Evolutionary conservation across 441 rosid species (phyloP).

Genomic region (Populus hybrid): DNA sequence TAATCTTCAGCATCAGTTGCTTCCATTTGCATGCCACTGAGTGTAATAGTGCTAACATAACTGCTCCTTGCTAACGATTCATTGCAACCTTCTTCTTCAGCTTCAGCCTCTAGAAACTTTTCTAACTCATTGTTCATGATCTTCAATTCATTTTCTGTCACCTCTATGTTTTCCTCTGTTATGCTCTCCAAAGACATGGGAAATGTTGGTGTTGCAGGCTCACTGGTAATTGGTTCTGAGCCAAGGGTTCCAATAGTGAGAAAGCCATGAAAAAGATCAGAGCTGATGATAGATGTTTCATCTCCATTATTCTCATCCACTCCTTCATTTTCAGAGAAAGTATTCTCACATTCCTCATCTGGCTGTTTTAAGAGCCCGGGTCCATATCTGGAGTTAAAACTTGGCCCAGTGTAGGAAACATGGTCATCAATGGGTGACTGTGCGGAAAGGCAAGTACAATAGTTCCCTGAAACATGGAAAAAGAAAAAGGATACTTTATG

Average conservation of each 20-base stretch:
- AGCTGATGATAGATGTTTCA: conserved; percentile 29
- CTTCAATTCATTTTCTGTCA: conserved; percentile 61
- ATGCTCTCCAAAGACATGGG: conserved; percentile 45
- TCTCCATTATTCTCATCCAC: conserved; percentile 31
- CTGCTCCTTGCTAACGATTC: conserved; percentile 69
- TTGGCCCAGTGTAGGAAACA: conserved; percentile 35
- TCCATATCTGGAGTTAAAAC: conserved; percentile 39
- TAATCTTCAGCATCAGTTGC: conserved; percentile 39
- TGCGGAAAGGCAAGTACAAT: conserved; percentile 50
- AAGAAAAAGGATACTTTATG: conserved; percentile 12
- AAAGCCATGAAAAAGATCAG: conserved; percentile 75
- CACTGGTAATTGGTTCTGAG: conserved; percentile 44
- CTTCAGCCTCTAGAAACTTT: conserved; percentile 77
- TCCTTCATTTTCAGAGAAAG: conserved; percentile 33
- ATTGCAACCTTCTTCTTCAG: conserved; percentile 53
- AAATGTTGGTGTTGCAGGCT: conserved; percentile 70
- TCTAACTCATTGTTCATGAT: conserved; percentile 57
- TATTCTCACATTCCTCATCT: conserved; percentile 40
- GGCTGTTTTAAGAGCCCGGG: conserved; percentile 31
- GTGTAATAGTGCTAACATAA: conserved; percentile 55
- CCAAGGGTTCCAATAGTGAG: conserved; percentile 92
- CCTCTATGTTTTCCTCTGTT: conserved; percentile 38
- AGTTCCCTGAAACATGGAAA: conserved; percentile 50
- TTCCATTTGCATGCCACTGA: conserved; percentile 47
- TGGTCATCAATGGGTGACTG: conserved; percentile 49